phyloP scores from a whole-genome alignment of 495 filamentous ascomycete species.

The Penicillium parvum region DNA sequence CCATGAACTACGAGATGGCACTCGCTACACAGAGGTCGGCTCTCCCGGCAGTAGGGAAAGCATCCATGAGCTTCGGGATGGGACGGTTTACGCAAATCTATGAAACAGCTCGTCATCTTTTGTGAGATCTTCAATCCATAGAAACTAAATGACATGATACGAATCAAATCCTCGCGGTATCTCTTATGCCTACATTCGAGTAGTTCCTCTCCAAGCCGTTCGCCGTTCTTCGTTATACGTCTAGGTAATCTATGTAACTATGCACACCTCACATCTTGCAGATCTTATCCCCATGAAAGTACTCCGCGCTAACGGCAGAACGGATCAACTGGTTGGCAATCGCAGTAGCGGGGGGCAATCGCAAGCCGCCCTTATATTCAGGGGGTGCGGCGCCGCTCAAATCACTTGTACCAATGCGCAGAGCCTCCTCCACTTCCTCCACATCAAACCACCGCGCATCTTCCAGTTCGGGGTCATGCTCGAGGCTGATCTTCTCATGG shows the following conservation, averaged over 20 bases:
- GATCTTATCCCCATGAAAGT: constrained; percentile 24
- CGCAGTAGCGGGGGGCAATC: constrained; percentile 69
- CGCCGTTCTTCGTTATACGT: background rate
- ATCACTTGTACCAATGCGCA: constrained; percentile 56
- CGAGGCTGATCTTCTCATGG: constrained; percentile 75
- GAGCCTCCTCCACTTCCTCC: constrained; percentile 54
- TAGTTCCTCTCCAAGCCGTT: background rate
- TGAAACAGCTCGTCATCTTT: constrained; percentile 9
- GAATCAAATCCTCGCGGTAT: background rate
- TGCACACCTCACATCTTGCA: constrained; percentile 3
- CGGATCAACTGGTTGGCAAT: constrained; percentile 72
- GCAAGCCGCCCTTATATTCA: constrained; percentile 67
- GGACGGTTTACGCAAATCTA: constrained; percentile 42
- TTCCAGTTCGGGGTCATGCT: constrained; percentile 87
- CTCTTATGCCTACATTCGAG: background rate
- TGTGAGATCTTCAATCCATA: background rate
- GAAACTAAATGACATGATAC: background rate
- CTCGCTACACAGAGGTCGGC: constrained; percentile 40
- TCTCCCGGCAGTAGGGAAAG: constrained; percentile 32
- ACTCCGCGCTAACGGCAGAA: constrained; percentile 48
- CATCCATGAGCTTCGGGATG: constrained; percentile 44
- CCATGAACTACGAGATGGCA: constrained; percentile 43
- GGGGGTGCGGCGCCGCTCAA: constrained; percentile 59
- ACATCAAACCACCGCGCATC: constrained; percentile 81
- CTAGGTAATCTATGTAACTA: background rate